Evolutionary conservation across 2,329 filamentous ascomycete species (phyloP).

Genomic region (Magnaporthales sp.): DNA sequence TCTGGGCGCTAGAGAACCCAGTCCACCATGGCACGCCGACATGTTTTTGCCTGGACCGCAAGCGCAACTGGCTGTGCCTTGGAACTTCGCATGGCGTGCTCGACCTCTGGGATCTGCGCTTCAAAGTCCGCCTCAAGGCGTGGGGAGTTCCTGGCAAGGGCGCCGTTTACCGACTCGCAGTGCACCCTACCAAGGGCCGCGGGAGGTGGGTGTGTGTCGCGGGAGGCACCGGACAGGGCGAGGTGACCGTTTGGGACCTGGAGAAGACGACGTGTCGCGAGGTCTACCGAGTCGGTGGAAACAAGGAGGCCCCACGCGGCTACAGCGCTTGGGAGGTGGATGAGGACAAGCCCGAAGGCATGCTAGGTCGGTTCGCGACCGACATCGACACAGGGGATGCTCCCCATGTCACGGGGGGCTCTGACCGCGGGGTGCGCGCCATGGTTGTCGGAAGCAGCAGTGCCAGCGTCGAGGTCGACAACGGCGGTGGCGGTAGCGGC

Average conservation of each 20-base stretch:
- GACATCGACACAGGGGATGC: slow-evolving; percentile 48
- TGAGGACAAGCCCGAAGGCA: slow-evolving; percentile 77
- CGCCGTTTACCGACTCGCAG: slow-evolving; percentile 67
- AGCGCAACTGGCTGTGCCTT: slow-evolving; percentile 81
- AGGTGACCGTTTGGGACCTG: slow-evolving; percentile 92
- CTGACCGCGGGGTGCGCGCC: slow-evolving; percentile 63
- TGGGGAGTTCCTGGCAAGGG: slow-evolving; percentile 81
- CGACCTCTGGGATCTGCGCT: slow-evolving; percentile 94
- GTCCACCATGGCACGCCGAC: slow-evolving; percentile 87
- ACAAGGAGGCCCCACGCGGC: slow-evolving; percentile 50
- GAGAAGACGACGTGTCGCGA: slow-evolving; percentile 85
- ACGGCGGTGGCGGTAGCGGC: slow-evolving; percentile 34
- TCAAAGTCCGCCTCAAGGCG: slow-evolving; percentile 75
- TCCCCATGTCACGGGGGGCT: slow-evolving; percentile 19
- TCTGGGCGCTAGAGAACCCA: slow-evolving; percentile 78
- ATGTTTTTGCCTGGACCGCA: slow-evolving; percentile 80
- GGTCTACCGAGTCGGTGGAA: slow-evolving; percentile 66
- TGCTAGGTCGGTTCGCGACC: slow-evolving; percentile 78
- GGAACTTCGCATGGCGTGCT: slow-evolving; percentile 90
- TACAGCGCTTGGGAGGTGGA: slow-evolving; percentile 87
- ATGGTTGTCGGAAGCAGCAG: slow-evolving; percentile 52
- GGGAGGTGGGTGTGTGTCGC: slow-evolving; percentile 83
- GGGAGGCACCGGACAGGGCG: slow-evolving; percentile 77
- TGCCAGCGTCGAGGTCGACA: slow-evolving; percentile 33
- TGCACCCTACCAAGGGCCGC: slow-evolving; percentile 71